Evolutionary conservation across 352 stramenopile species (phyloP), one percentile per base, ranked within the genome.

Genomic region (Vaucheria bursata): DNA sequence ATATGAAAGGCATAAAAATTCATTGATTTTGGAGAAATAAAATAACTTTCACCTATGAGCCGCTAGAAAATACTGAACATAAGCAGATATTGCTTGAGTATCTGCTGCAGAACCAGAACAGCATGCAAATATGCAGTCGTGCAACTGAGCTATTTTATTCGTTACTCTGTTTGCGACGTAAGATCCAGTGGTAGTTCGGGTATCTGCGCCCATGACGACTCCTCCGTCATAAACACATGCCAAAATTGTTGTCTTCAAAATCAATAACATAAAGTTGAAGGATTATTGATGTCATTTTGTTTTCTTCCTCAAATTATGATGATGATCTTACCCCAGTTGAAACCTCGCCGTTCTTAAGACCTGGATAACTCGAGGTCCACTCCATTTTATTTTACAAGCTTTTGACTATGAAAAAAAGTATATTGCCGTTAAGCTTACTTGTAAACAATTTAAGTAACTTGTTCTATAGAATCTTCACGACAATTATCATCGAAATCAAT

Each of bases 111-210:
- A 97, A 74, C 96, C 96, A 71, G 90, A 97, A 66, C 96, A 91
- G 85, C 95, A 99, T 85, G 91, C 96, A 87, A 95, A 99, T 81
- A 99, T 96, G 50, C 92, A 88, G 85, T 99, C 95, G 85, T 97
- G 92, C 52, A 99, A 86, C 64, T 90, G 87, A 45, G 94, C 97
- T 75, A 99, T 91, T 86, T 99, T 99, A 88, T 99, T 95, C 38
- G 87, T 95, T 49, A 97, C 93, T 76, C 96, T 90, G 85, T 98
- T 98, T 73, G 94, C 94, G 37, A 99, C 92, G 87, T 99, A 99
- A 40, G 71, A 81, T 8, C 86, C 92, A 66, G 90, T 97, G 70
- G 91, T 96, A 71, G 91, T 97, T 74, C 92, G 89, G 25, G 87
- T 94, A 87, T 97, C 95, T 37, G 95, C 95, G 73, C 93, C 95